A percentile compares a stretch with the other conserved stretches of the same genome.
phyloP scores from a whole-genome alignment of 1,284 basidiomycete genomes.

The Chalciporus sp. region DNA sequence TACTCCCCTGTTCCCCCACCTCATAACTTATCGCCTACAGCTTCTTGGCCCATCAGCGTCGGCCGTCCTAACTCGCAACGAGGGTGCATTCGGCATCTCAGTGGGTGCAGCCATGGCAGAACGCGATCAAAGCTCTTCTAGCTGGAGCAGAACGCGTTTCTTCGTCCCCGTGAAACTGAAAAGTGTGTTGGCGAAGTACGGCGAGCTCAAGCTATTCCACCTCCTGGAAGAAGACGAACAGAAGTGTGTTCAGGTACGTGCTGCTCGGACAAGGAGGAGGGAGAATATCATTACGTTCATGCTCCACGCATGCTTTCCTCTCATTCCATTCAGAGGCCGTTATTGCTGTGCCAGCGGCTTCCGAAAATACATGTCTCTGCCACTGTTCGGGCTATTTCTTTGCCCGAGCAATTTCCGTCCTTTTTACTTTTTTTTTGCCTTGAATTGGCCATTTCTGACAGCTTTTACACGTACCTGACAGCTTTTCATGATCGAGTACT shows the following conservation, averaged over 20 bases:
- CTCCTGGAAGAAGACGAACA: slow-evolving; percentile 32
- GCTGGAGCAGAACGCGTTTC: slow-evolving; percentile 25
- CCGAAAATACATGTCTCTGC: slow-evolving; percentile 3
- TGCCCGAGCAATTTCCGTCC: slow-evolving; percentile 1
- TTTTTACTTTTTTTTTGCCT: slow-evolving; percentile 4
- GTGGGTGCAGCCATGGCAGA: slow-evolving; percentile 30
- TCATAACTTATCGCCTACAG: slow-evolving; percentile 27
- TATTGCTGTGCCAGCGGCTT: neutral
- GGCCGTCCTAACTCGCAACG: slow-evolving; percentile 39
- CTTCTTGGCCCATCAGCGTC: slow-evolving; percentile 43
- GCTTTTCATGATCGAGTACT: slow-evolving; percentile 63
- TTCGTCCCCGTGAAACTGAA: slow-evolving; percentile 36
- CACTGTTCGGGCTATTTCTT: slow-evolving; percentile 8
- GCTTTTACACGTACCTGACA: slow-evolving; percentile 23
- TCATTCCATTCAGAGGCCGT: neutral
- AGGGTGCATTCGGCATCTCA: slow-evolving; percentile 45
- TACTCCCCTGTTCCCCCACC: neutral
- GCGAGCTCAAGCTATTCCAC: slow-evolving; percentile 34
- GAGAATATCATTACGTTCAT: slow-evolving; percentile 1
- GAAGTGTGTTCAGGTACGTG: slow-evolving; percentile 33
- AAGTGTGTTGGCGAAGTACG: slow-evolving; percentile 33
- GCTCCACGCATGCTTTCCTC: neutral
- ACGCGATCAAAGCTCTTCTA: slow-evolving; percentile 21
- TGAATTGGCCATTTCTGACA: slow-evolving; percentile 20
- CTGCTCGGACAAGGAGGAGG: neutral